phyloP scores from a whole-genome alignment of 306 rosid genomes.

The Canavalia ensiformis region DNA sequence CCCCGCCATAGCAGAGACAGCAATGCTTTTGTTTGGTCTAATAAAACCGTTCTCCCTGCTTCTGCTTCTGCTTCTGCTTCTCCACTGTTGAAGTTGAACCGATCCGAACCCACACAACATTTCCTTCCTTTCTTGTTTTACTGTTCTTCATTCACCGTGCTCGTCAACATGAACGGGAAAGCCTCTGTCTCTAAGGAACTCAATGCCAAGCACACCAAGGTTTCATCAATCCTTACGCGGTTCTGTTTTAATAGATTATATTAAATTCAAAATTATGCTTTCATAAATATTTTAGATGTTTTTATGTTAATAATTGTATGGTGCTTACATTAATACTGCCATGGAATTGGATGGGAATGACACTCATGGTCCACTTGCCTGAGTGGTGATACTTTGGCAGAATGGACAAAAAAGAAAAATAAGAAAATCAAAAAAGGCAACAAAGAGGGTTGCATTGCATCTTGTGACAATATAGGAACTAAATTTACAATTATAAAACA shows the following conservation, averaged over 20 bases:
- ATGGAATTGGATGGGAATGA: not conserved
- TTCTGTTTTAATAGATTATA: not conserved
- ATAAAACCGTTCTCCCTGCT: not conserved
- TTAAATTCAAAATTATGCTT: not conserved
- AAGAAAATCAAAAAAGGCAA: no score
- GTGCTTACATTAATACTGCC: not conserved
- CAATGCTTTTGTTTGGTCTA: not conserved
- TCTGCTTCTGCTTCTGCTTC: not conserved
- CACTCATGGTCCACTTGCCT: conserved; percentile 18
- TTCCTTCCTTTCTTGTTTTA: conserved; percentile 18
- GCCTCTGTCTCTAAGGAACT: conserved; percentile 86
- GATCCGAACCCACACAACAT: not conserved
- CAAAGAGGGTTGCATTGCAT: not conserved
- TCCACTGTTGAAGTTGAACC: not conserved
- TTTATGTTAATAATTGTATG: not conserved
- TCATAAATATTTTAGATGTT: not conserved
- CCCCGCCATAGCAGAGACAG: conserved; percentile 1
- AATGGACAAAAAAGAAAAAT: no score
- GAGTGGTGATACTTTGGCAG: not conserved
- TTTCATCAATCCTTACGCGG: conserved; percentile 18
- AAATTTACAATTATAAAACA: no score
- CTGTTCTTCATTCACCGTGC: conserved; percentile 14
- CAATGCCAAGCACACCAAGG: conserved; percentile 83
- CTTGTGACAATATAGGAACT: not conserved
- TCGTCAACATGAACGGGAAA: conserved; percentile 73